Base-by-base conservation (phyloP, 495 filamentous ascomycete genomes). In the Terfezia boudieri region DNA sequence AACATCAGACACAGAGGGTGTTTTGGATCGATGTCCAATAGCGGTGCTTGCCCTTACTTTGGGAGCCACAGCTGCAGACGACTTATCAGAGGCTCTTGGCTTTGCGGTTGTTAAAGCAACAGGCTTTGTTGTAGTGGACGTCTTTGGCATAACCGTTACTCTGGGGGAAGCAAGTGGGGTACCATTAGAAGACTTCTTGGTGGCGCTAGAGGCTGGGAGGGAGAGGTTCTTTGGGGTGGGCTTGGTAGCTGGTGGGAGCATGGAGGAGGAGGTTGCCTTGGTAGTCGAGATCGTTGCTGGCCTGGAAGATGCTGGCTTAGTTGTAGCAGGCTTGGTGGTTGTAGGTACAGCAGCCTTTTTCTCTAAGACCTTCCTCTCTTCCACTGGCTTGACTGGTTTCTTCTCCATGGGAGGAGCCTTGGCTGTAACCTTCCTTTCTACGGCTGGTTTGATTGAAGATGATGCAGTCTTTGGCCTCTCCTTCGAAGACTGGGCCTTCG, bases 331-430 rank as follows among this genome's bases (percentile, higher is more conserved):
- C 10, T 43, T 43, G n/a, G 52, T 54, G 14, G 36, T 17, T 20
- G 10, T 43, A 37, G 38, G 37, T 22, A 32, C 43, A 55, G 23
- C 55, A 51, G 35, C n/a, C 43, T 49, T 20, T 8, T 49, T 49
- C 43, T 20, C n/a, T 9, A 20, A n/a, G 4, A 4, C 43, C 43
- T 49, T 49, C 43, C n/a, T 20, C 20, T n/a, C n/a, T 49, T n/a
- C 37, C n/a, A 16, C 51, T 12, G 37, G 8, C 9, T 36, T 46
- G 17, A 56, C 53, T 56, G 41, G 37, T 53, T 56, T 58, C 8
- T 58, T 46, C 43, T 58, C 43, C 41, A 50, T 50, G 37, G 46
- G 36, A 16, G 26, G 26, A 7, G 26, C 52, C 43, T 49, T 49
- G 8, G 3, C n/a, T 49, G 43, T 49, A 8, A 49, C 3, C 8